Percentiles rank a stretch among this genome's conserved stretches.
These are phyloP conservation scores for Canariomyces notabilis DNA, from an alignment of 2,329 filamentous ascomycete genomes.

Conservation along the genomic window DNA sequence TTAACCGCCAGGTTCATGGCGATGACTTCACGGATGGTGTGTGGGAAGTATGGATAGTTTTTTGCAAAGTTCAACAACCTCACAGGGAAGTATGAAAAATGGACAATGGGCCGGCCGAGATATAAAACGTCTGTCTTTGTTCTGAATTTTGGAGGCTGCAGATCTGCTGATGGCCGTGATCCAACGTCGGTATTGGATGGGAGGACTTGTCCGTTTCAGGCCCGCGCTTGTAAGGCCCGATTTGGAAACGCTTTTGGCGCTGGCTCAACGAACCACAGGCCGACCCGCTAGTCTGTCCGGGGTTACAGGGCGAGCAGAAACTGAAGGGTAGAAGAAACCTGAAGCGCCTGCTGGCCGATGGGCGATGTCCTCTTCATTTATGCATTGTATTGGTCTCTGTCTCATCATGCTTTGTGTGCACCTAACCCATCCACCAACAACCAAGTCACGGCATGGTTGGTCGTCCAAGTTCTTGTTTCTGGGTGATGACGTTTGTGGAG, in stretches of 20 bases:
- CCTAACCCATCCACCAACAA: conserved; percentile 11
- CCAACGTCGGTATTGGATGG: conserved; percentile 19
- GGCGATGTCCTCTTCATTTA: conserved; percentile 12
- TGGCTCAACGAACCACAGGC: conserved; percentile 8
- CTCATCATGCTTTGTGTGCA: too few species aligned
- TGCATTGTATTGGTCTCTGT: conserved; percentile 14
- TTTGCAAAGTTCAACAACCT: background rate
- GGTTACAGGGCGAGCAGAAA: background rate
- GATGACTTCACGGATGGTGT: conserved; percentile 8
- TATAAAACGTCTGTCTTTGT: conserved; percentile 17
- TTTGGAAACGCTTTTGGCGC: conserved; percentile 19
- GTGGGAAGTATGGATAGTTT: background rate
- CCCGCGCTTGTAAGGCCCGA: conserved; percentile 18
- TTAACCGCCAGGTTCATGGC: conserved; percentile 24
- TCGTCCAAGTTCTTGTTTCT: conserved; percentile 1
- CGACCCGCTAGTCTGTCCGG: conserved; percentile 8
- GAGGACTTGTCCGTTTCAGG: conserved; percentile 21
- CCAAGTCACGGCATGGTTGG: conserved; percentile 2
- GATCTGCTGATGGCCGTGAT: conserved; percentile 4
- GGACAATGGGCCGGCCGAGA: background rate
- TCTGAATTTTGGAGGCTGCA: conserved; percentile 9
- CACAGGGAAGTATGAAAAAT: background rate
- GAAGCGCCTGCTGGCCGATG: background rate
- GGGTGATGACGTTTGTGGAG: conserved; percentile 12
- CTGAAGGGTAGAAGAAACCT: too few species aligned